A percentile compares a stretch with the other conserved stretches of the same genome.
These are phyloP conservation scores for Populus simonii DNA, from an alignment of 345 rosid genomes.

Conservation along the genomic window DNA sequence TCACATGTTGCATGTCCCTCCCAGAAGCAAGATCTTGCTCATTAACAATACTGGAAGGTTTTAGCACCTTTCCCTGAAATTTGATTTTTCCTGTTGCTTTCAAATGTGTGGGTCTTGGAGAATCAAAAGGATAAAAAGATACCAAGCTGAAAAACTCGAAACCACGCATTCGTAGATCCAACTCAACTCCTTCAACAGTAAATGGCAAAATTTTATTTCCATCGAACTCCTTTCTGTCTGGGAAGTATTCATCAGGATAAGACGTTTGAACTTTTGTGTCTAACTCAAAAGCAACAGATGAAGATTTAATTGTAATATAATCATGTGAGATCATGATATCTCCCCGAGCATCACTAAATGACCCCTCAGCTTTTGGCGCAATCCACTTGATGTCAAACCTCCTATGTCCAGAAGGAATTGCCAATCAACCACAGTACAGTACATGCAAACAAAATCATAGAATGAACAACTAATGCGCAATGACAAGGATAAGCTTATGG, in stretches of 20 bases:
- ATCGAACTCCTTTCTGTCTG: slow-evolving; percentile 39
- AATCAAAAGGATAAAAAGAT: slow-evolving; percentile 83
- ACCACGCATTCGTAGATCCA: slow-evolving; percentile 92
- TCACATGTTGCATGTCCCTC: slow-evolving; percentile 26
- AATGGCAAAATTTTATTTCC: slow-evolving; percentile 51
- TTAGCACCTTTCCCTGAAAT: slow-evolving; percentile 75
- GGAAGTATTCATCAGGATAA: slow-evolving; percentile 58
- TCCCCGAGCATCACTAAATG: slow-evolving; percentile 94
- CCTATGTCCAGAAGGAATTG: slow-evolving; percentile 43
- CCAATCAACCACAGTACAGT: slow-evolving; percentile 14
- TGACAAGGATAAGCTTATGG: slow-evolving; percentile 19
- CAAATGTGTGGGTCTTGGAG: slow-evolving; percentile 89
- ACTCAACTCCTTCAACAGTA: slow-evolving; percentile 81
- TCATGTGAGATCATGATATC: slow-evolving; percentile 90
- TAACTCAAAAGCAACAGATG: slow-evolving; percentile 86
- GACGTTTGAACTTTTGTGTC: slow-evolving; percentile 70
- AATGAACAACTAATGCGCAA: slow-evolving; percentile 8
- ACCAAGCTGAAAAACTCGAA: slow-evolving; percentile 91
- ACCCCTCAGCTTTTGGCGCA: slow-evolving; percentile 98
- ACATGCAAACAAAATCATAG: background rate
- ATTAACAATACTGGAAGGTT: slow-evolving; percentile 25
- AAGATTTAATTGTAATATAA: slow-evolving; percentile 68
- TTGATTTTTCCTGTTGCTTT: slow-evolving; percentile 91
- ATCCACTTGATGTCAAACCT: slow-evolving; percentile 95
- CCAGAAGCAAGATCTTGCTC: slow-evolving; percentile 34